Evolutionary conservation across 805 yeast species (phyloP).

Genomic region (Saccharomycopsis sp.): DNA sequence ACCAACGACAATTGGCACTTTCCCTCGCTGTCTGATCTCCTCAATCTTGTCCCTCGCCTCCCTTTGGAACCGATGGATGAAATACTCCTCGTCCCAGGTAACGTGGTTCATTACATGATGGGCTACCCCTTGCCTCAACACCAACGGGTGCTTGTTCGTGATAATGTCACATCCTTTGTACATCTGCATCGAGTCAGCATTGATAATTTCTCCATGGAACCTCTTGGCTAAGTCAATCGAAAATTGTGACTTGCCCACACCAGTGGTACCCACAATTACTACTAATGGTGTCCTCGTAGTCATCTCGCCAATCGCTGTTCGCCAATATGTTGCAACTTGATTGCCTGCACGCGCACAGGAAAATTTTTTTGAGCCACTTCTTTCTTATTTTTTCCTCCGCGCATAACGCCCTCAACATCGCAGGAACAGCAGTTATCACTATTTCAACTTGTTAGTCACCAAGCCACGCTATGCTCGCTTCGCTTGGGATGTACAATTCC

Average conservation of each 20-base stretch:
- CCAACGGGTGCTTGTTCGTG: conserved; percentile 86
- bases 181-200: conserved; percentile 97
- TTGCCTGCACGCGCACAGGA: no score
- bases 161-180: conserved; percentile 66
- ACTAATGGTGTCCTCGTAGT: conserved; percentile 34
- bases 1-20: conserved; percentile 84
- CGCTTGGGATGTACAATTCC: no score
- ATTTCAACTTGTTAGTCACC: no score
- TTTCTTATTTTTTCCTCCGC: no score
- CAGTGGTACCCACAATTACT: conserved; percentile 86
- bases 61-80: conserved; percentile 65
- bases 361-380: no score
- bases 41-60: conserved; percentile 62
- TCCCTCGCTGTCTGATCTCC: conserved; percentile 59
- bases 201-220: conserved; percentile 81
- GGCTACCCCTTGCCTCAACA: conserved; percentile 63
- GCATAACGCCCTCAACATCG: no score
- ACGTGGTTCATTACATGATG: conserved; percentile 90
- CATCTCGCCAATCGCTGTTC: no score
- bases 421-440: no score
- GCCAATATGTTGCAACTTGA: no score
- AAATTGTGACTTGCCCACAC: conserved; percentile 90
- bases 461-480: no score
- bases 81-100: conserved; percentile 73
- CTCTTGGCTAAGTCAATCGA: conserved; percentile 71